Evolutionary conservation across 2,329 filamentous ascomycete genomes (phyloP).

Genomic region (Stemphylium lycopersici): DNA sequence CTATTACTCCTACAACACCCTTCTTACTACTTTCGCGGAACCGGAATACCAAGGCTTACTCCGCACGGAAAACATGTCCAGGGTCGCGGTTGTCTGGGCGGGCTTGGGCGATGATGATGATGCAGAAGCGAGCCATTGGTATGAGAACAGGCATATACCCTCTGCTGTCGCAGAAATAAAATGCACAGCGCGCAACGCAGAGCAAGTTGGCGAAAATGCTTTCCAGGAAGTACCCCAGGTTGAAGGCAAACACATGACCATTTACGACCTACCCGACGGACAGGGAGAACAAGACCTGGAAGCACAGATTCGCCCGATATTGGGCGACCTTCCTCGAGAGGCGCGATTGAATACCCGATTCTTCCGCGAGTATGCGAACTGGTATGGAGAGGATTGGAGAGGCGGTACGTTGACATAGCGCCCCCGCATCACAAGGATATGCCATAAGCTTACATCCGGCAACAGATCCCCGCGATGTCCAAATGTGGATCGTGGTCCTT

Average conservation of each 20-base stretch:
- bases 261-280: constrained; percentile 17
- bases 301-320: constrained; percentile 7
- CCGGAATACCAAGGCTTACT: neutral
- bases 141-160: constrained; percentile 17
- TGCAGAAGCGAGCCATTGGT: constrained; percentile 10
- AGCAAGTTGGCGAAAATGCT: constrained; percentile 15
- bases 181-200: constrained; percentile 12
- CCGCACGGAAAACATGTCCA: constrained; percentile 13
- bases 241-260: constrained; percentile 15
- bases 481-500: constrained; percentile 19
- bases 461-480: constrained; percentile 16
- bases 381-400: constrained; percentile 17
- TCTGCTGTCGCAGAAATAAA: constrained; percentile 11
- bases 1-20: neutral
- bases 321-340: constrained; percentile 7
- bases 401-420: constrained; percentile 10
- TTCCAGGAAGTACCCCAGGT: constrained; percentile 20
- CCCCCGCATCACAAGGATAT: neutral
- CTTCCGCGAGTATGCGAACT: constrained; percentile 15
- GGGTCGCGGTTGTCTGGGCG: constrained; percentile 19
- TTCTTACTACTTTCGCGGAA: neutral
- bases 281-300: constrained; percentile 12
- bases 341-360: constrained; percentile 14
- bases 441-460: constrained; percentile 1
- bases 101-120: constrained; percentile 17